These are phyloP conservation scores for Exophiala mesophila DNA, from an alignment of 2,329 filamentous ascomycete genomes.

Conservation along the genomic window DNA sequence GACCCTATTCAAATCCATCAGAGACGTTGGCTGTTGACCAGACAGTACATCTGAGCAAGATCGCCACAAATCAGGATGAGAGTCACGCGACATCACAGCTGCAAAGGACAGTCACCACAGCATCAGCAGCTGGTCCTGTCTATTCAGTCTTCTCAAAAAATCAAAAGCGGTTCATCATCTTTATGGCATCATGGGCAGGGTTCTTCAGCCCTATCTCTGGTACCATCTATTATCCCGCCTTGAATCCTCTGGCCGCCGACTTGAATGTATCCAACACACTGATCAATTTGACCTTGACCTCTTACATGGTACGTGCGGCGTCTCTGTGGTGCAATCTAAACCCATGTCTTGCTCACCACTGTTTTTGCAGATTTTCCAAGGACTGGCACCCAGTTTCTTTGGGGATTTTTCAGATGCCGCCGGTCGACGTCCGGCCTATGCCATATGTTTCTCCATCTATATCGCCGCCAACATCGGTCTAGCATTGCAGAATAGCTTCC, in stretches of 20 bases:
- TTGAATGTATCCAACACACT: conserved; percentile 30
- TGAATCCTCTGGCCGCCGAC: conserved; percentile 39
- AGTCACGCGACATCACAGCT: conserved; percentile 2
- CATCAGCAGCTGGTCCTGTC: conserved; percentile 16
- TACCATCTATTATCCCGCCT: conserved; percentile 45
- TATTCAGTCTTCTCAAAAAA: conserved; percentile 33
- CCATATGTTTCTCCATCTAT: conserved; percentile 44
- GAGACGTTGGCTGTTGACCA: too few species aligned
- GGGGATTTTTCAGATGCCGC: conserved; percentile 49
- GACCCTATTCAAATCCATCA: too few species aligned
- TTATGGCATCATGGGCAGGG: conserved; percentile 36
- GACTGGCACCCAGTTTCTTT: conserved; percentile 48
- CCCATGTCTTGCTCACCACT: not conserved
- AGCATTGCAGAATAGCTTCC: conserved; percentile 37
- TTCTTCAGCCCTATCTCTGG: conserved; percentile 44
- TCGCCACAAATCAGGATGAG: too few species aligned
- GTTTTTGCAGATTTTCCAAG: conserved; percentile 45
- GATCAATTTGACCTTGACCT: conserved; percentile 33
- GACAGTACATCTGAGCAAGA: too few species aligned
- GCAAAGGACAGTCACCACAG: conserved; percentile 14
- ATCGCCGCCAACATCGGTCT: conserved; percentile 41
- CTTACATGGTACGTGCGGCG: conserved; percentile 23
- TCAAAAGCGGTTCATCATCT: conserved; percentile 37
- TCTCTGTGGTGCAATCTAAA: not conserved
- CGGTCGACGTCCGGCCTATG: conserved; percentile 48